Base-by-base conservation (phyloP, 208 protist species). In the Trypanosomatidae sp. region DNA sequence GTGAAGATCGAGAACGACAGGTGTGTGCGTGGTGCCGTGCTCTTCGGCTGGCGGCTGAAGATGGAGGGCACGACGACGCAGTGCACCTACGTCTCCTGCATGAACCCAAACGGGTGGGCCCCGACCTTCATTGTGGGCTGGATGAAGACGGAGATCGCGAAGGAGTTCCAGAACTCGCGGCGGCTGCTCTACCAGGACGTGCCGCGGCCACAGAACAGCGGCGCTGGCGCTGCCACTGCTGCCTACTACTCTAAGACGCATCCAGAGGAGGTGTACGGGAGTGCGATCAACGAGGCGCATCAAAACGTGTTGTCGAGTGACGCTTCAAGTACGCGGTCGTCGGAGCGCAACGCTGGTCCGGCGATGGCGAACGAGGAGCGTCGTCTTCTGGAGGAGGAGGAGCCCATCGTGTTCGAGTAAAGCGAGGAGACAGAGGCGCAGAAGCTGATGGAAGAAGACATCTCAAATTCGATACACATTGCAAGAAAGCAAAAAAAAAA, bases 91-190 rank as follows among this genome's bases (percentile, higher is more conserved):
- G 84, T 89, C 36, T 89, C 82, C 13, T 93, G 88, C 83, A 92
- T 96, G 86, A 94, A 84, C 69, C 92, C 90, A 7, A 88, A 91
- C 62, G 92, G 89, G 28, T 96, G 92, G 90, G 86, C 90, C 15
- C 92, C 92, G 25, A 89, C 90, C 6, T 96, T 96, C 68, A 78
- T 96, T n/a, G 76, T 96, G 1, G 83, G 87, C 56, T 96, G 88
- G 87, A 83, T 96, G 74, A 93, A 95, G 84, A 85, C 79, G 13
- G 88, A 86, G 66, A 91, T 95, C 64, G 89, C 79, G 10, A 94
- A 94, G 73, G 92, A 96, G 78, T 71, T 96, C 30, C 72, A 81
- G 62, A 68, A 75, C 44, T 78, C 80, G 30, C 88, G 92, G 22
- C 78, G 81, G 15, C 72, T 96, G 60, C 69, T 94, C 9, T 95